Percentiles rank a stretch among this genome's conserved stretches.
Evolutionary conservation across 305 asterid species (phyloP).

Genomic region (Lippia alba): DNA sequence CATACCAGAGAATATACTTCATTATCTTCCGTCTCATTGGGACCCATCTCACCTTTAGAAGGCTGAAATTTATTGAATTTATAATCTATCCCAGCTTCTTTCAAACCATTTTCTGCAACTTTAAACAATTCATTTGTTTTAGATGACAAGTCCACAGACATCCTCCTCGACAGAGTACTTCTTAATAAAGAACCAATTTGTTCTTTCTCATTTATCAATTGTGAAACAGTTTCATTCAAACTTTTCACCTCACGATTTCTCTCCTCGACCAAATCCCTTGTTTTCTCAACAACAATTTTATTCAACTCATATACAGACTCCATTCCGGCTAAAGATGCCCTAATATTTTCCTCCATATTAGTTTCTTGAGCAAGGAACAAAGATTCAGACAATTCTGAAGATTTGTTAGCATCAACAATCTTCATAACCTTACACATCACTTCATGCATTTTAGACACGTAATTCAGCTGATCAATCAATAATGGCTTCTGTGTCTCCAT

Average conservation of each 20-base stretch:
- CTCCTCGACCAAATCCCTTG: slow-evolving; percentile 70
- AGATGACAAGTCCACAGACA: slow-evolving; percentile 76
- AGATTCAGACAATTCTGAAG: slow-evolving; percentile 79
- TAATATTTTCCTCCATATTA: slow-evolving; percentile 81
- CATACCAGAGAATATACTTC: slow-evolving; percentile 92
- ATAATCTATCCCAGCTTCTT: slow-evolving; percentile 88
- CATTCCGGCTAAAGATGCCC: slow-evolving; percentile 90
- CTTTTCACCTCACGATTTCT: slow-evolving; percentile 65
- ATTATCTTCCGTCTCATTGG: slow-evolving; percentile 63
- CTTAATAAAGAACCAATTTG: slow-evolving; percentile 83
- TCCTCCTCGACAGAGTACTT: slow-evolving; percentile 80
- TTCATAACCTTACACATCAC: slow-evolving; percentile 68
- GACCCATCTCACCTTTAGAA: slow-evolving; percentile 50
- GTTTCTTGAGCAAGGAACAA: slow-evolving; percentile 89
- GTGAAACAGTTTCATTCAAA: slow-evolving; percentile 68
- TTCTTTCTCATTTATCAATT: slow-evolving; percentile 79
- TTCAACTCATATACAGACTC: slow-evolving; percentile 82
- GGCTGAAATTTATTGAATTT: slow-evolving; percentile 62
- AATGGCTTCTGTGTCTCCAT: slow-evolving; percentile 67
- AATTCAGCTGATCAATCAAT: slow-evolving; percentile 74
- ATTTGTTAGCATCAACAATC: slow-evolving; percentile 76
- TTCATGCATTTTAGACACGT: slow-evolving; percentile 69
- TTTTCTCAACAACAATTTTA: slow-evolving; percentile 68
- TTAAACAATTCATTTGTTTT: slow-evolving; percentile 83
- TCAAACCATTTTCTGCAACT: slow-evolving; percentile 88